Conservation (phyloP, 1,284 basidiomycete species). For the Chalciporus piperatoides region DNA sequence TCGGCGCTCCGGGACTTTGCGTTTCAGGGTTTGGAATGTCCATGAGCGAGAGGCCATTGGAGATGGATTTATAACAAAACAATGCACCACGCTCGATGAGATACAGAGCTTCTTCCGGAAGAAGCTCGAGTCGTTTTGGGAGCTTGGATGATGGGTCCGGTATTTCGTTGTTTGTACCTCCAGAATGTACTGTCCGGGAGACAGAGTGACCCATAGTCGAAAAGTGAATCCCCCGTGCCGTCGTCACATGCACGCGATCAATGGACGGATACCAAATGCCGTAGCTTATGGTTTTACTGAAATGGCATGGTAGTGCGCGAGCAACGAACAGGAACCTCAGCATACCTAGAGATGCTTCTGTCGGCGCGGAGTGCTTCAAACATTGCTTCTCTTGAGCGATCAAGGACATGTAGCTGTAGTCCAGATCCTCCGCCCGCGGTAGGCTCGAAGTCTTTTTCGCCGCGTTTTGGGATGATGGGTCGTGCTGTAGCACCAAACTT, state of each 20-base stretch:
- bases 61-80: constrained; percentile 68
- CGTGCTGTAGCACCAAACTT: constrained; percentile 29
- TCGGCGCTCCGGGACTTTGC: constrained; percentile 54
- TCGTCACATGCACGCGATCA: constrained; percentile 63
- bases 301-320: constrained; percentile 11
- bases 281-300: constrained; percentile 71
- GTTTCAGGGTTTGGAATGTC: constrained; percentile 37
- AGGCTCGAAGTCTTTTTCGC: constrained; percentile 97
- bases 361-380: constrained; percentile 74
- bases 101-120: constrained; percentile 94
- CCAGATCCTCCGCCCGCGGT: constrained; percentile 67
- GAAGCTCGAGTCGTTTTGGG: constrained; percentile 71
- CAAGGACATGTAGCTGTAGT: constrained; percentile 74
- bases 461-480: constrained; percentile 81
- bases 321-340: constrained; percentile 4
- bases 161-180: constrained; percentile 17
- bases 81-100: constrained; percentile 85
- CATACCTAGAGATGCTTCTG: constrained; percentile 71
- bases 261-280: constrained; percentile 67
- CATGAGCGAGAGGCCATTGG: constrained; percentile 22
- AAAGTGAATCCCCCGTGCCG: constrained; percentile 76
- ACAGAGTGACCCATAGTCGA: constrained; percentile 73
- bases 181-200: constrained; percentile 33
- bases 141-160: constrained; percentile 34
- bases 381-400: constrained; percentile 76